phyloP scores from a whole-genome alignment of 768 basidiomycete species.

The Royoungia palumana region DNA sequence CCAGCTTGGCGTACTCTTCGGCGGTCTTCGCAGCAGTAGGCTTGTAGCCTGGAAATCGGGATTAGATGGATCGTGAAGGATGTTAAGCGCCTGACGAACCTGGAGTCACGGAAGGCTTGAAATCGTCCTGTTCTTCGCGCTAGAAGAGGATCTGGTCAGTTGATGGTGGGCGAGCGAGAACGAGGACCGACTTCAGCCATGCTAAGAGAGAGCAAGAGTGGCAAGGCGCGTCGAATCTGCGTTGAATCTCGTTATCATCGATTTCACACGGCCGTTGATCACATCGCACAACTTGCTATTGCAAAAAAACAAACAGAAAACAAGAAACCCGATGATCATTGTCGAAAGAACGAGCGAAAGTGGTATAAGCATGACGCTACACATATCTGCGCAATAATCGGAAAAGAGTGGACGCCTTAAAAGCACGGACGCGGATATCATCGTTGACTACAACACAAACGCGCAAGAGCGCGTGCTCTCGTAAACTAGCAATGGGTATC shows the following conservation, averaged over 20 bases:
- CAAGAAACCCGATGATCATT: constrained; percentile 23
- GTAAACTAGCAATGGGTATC: constrained; percentile 17
- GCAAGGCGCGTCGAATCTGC: constrained; percentile 15
- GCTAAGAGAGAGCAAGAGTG: constrained; percentile 23
- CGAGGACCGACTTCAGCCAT: constrained; percentile 52
- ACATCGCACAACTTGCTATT: constrained; percentile 27
- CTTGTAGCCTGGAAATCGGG: constrained; percentile 63
- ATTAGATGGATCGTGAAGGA: constrained; percentile 16
- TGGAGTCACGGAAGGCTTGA: constrained; percentile 64
- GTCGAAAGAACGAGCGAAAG: constrained; percentile 30
- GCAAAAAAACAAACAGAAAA: constrained; percentile 13
- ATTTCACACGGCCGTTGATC: constrained; percentile 61
- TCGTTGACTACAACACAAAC: constrained; percentile 5
- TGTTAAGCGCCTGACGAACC: constrained; percentile 37
- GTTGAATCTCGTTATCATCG: constrained; percentile 32
- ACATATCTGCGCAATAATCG: constrained; percentile 18
- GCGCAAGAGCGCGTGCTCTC: neutral
- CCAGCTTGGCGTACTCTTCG: constrained; percentile 82
- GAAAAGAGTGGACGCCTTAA: constrained; percentile 24
- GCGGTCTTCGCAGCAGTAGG: constrained; percentile 62
- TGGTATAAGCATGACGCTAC: constrained; percentile 26
- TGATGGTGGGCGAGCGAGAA: neutral
- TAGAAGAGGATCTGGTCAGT: constrained; percentile 17
- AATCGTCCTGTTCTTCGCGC: constrained; percentile 68
- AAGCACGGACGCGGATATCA: constrained; percentile 19